A percentile compares a stretch with the other conserved stretches of the same genome.
phyloP scores from a whole-genome alignment of 1,284 basidiomycete species.

The Butyriboletus appendiculatus region DNA sequence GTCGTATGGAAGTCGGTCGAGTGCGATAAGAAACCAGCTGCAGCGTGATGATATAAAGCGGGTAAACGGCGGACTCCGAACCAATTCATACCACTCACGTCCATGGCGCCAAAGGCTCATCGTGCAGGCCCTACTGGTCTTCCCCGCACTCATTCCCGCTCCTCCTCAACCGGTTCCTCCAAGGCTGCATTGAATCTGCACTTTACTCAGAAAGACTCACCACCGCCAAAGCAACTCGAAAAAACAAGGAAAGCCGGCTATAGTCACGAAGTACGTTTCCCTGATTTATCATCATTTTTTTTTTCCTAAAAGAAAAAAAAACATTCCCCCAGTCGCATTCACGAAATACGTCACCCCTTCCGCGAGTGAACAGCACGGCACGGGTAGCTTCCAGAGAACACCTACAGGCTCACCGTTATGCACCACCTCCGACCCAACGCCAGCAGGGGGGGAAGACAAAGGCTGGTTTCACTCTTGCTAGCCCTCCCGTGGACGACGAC shows the following conservation, averaged over 20 bases:
- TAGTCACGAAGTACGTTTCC: conserved; percentile 45
- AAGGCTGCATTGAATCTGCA: conserved; percentile 61
- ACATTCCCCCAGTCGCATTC: conserved; percentile 30
- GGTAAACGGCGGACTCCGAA: conserved; percentile 32
- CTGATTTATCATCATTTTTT: conserved; percentile 12
- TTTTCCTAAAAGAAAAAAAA: not conserved
- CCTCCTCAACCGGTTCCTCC: conserved; percentile 54
- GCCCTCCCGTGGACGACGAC: conserved; percentile 51
- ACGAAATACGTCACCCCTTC: conserved; percentile 41
- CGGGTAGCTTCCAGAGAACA: conserved; percentile 55
- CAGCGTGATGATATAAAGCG: conserved; percentile 22
- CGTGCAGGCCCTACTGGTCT: conserved; percentile 42
- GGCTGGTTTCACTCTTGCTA: conserved; percentile 60
- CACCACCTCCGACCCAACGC: conserved; percentile 36
- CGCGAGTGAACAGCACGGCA: conserved; percentile 49
- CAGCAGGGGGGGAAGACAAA: conserved; percentile 45
- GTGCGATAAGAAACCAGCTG: conserved; percentile 19
- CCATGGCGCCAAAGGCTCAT: conserved; percentile 53
- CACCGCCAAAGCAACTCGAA: conserved; percentile 44
- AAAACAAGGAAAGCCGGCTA: conserved; percentile 51
- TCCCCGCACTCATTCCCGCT: conserved; percentile 61
- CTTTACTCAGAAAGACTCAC: conserved; percentile 63
- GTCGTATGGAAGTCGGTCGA: conserved; percentile 2
- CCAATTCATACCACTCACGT: conserved; percentile 29
- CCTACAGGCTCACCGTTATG: conserved; percentile 38